Base-by-base conservation (phyloP, 768 basidiomycete species). In the Rhodosporidiobolus odoratus region DNA sequence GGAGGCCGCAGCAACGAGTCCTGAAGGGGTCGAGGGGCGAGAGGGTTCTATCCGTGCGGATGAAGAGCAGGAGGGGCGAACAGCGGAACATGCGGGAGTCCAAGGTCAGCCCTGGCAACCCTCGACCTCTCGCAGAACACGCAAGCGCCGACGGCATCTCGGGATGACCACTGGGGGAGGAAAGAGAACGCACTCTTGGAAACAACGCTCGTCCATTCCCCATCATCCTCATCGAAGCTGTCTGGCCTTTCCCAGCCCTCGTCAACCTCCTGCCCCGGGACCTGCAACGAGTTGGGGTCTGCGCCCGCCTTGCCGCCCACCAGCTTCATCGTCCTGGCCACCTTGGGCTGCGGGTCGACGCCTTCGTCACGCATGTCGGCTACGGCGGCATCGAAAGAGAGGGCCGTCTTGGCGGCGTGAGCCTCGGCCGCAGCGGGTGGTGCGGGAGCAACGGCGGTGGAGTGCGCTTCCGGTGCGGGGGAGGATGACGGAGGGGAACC, bases 281-380 rank as follows among this genome's bases (percentile, higher is more conserved):
- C 53, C 60, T 38, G 35, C 23, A 43, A 43, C 30, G 23, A 27
- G 34, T n/a, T 57, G 45, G 61, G 58, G 38, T 56, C 53, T 19
- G 67, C 71, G 21, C 67, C 67, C 4, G 43, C 56, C 35, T 66
- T 61, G 54, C 71, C 71, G 19, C 67, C 71, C 27, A 73, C 71
- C 27, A 73, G 60, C 67, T 68, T 65, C 64, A 73, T 65, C 23
- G 65, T 63, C 21, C 67, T 63, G 17, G 66, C 67, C 13, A 52
- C 59, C n/a, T 47, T 30, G 1, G 60, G 53, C 34, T 47, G 32
- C 23, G 64, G 58, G 37, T 68, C 67, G 63, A 62, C 40, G 25
- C n/a, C 48, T 27, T 61, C 56, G 56, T 73, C 67, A 60, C 66
- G 58, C 71, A 73, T 69, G 63, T 68, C 67, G 27, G 60, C 61